phyloP scores from a whole-genome alignment of 2,329 filamentous ascomycete species.

The Nothomitra cinnamomea region DNA sequence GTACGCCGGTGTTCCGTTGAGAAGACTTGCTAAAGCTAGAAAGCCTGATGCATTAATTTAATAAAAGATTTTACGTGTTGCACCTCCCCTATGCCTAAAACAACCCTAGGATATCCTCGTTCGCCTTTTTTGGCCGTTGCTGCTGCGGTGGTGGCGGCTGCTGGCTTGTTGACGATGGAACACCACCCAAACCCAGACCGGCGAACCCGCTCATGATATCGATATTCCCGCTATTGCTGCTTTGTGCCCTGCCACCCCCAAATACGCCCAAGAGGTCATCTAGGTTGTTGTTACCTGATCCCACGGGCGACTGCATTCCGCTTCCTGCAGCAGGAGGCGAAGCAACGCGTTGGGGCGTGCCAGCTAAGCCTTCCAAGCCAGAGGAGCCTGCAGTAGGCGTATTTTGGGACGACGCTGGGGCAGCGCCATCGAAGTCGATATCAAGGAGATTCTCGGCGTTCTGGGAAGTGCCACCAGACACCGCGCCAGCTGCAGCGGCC shows the following conservation, averaged over 20 bases:
- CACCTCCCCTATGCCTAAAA: conserved; percentile 23
- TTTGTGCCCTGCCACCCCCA: conserved; percentile 25
- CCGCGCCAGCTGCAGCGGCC: conserved; percentile 13
- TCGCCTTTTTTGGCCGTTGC: conserved; percentile 28
- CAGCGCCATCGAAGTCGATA: conserved; percentile 87
- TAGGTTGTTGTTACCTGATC: conserved; percentile 39
- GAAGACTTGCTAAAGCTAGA: no score
- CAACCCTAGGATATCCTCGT: conserved; percentile 37
- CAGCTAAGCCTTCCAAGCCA: conserved; percentile 36
- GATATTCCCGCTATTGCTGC: conserved; percentile 19
- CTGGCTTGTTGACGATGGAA: conserved; percentile 24
- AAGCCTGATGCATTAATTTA: background rate
- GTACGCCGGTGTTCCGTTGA: no score
- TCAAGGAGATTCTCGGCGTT: conserved; percentile 92
- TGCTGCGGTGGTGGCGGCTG: conserved; percentile 14
- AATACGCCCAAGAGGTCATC: conserved; percentile 68
- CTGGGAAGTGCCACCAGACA: conserved; percentile 40
- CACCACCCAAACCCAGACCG: conserved; percentile 54
- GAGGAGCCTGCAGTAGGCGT: conserved; percentile 33
- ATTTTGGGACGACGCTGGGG: conserved; percentile 68
- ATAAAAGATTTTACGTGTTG: no score
- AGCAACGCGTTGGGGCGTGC: conserved; percentile 43
- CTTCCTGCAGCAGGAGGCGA: conserved; percentile 28
- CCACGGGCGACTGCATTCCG: background rate
- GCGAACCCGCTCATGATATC: conserved; percentile 72